A percentile compares a stretch with the other conserved stretches of the same genome.
phyloP scores from a whole-genome alignment of 2,329 filamentous ascomycete species.

The Pseudocercospora ulei region DNA sequence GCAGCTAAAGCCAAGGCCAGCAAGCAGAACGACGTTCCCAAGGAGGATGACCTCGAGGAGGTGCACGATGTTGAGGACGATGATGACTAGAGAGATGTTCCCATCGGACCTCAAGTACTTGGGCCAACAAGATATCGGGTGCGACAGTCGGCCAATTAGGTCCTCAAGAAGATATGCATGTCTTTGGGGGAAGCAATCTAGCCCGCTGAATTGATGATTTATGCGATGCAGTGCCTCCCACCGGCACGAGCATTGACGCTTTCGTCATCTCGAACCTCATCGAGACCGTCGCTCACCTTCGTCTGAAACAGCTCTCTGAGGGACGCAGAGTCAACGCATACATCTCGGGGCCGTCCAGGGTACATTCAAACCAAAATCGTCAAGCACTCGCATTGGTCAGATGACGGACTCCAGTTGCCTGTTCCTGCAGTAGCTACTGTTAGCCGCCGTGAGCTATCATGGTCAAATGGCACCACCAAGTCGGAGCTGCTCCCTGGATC shows the following conservation, averaged over 20 bases:
- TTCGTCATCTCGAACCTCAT: not conserved
- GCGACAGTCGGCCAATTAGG: not conserved
- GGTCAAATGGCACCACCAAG: conserved; percentile 4
- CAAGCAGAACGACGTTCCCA: conserved; percentile 29
- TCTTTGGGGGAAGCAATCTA: conserved; percentile 1
- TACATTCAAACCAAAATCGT: not conserved
- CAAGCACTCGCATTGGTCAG: conserved; percentile 1
- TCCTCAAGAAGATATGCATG: conserved; percentile 3
- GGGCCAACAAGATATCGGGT: no score
- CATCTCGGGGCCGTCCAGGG: not conserved
- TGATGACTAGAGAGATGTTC: not conserved
- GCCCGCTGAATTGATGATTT: conserved; percentile 4
- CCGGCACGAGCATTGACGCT: not conserved
- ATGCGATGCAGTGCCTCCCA: not conserved
- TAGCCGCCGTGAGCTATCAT: conserved; percentile 8
- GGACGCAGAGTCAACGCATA: not conserved
- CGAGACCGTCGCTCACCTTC: not conserved
- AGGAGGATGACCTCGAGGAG: conserved; percentile 30
- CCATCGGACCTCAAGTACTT: no score
- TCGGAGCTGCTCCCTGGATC: conserved; percentile 1
- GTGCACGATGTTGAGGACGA: conserved; percentile 21
- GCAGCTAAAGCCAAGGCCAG: conserved; percentile 28
- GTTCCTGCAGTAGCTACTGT: conserved; percentile 7
- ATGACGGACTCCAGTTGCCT: not conserved
- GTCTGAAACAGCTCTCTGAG: not conserved